These are phyloP conservation scores for Acaromyces ingoldii DNA, from an alignment of 1,284 basidiomycete genomes.

Conservation along the genomic window DNA sequence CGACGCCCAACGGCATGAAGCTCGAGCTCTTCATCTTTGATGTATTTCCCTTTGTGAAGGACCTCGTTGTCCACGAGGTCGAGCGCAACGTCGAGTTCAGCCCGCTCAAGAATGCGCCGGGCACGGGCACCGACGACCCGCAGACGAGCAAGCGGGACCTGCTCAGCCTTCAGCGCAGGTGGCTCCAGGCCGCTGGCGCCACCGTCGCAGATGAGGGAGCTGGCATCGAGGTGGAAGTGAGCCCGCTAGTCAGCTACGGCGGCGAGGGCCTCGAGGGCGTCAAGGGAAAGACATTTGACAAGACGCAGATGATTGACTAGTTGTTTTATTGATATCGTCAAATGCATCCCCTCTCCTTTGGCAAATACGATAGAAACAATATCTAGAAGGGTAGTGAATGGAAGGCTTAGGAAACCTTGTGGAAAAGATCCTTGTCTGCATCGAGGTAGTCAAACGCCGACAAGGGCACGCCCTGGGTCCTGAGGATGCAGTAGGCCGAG, in stretches of 20 bases:
- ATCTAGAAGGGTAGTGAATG: too few relatives aligned
- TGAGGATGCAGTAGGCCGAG: too few relatives aligned
- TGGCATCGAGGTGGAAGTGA: constrained; percentile 81
- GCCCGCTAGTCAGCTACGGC: constrained; percentile 79
- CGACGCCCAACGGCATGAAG: constrained; percentile 96
- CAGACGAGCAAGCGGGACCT: constrained; percentile 84
- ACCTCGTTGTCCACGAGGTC: constrained; percentile 83
- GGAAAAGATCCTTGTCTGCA: too few relatives aligned
- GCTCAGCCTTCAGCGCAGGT: constrained; percentile 80
- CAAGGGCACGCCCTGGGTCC: too few relatives aligned
- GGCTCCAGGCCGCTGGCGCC: constrained; percentile 76
- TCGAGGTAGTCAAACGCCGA: too few relatives aligned
- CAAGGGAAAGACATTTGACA: constrained; percentile 68
- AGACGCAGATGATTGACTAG: constrained; percentile 11
- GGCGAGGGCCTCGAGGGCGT: constrained; percentile 82
- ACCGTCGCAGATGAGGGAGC: constrained; percentile 61
- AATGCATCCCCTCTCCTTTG: too few relatives aligned
- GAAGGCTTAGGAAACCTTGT: too few relatives aligned
- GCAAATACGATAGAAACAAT: too few relatives aligned
- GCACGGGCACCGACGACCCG: constrained; percentile 86
- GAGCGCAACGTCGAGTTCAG: constrained; percentile 85
- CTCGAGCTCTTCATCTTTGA: constrained; percentile 98
- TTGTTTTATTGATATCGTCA: too few relatives aligned
- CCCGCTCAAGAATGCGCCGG: constrained; percentile 94
- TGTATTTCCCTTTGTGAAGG: constrained; percentile 85